Evolutionary conservation across 495 filamentous ascomycete species (phyloP), one percentile per base, ranked within the genome.

Genomic region (Neurospora intermedia): DNA sequence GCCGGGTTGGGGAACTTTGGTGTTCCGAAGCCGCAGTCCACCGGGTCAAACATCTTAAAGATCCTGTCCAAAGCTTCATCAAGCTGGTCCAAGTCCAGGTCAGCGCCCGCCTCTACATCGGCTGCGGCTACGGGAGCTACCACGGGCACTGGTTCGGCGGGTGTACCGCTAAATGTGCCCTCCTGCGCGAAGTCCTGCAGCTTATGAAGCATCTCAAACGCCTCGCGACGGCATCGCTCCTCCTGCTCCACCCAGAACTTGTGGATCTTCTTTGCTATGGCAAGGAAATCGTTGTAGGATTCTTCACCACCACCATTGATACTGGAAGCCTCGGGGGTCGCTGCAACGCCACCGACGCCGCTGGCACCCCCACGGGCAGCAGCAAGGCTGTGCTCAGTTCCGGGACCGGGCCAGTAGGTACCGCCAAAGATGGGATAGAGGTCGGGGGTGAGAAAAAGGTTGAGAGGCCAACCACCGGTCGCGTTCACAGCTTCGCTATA

Each of bases 351-450:
- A 9, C 69, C 74, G 9, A 54, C 38, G 39, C 72, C 77, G 13
- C 73, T 73, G 3, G 73, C 73, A n/a, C 54, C 41, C 18, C 78
- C 76, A 46, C 71, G 73, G 39, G 73, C 77, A 16, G 75, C 77
- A 7, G 76, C 74, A 71, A 80, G 59, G 79, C 84, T 70, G 84
- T 87, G 71, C 85, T 88, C 76, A 83, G 91, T 73, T 88, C 93
- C 83, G n/a, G 84, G 84, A 3, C 94, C 94, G 11, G 96, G 94
- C 92, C 93, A 98, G 80, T 99, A 99, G 42, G 96, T 98, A 27
- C 94, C 96, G 69, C 96, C 96, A 81, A 97, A 98, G 27, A 99
- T 90, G 1, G 96, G 96, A 74, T 97, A 91, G 7, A 98, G 87
- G 76, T 95, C 89, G 0, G 96, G 96, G 0, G 96, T 98, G 38